Evolutionary conservation across 257 asterid genomes (phyloP).

Genomic region (Sherardia arvensis): DNA sequence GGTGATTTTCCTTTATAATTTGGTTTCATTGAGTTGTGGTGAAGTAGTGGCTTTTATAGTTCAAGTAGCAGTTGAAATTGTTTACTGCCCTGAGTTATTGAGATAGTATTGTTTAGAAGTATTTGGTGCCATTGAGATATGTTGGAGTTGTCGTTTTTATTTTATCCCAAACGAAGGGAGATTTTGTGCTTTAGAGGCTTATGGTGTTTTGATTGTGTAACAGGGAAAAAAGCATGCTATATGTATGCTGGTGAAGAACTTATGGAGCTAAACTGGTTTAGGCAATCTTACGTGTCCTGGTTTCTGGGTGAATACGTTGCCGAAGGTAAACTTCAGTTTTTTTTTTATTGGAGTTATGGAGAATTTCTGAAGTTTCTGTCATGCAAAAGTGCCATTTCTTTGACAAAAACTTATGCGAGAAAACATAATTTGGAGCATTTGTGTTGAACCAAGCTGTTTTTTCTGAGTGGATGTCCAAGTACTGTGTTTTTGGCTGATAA

Average conservation of each 20-base stretch:
- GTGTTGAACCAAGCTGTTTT: neutral
- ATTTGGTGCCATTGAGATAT: neutral
- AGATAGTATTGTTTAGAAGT: neutral
- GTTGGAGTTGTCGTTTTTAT: neutral
- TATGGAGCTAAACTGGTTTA: constrained; percentile 86
- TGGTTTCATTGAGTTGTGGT: no score
- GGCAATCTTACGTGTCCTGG: constrained; percentile 91
- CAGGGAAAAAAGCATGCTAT: constrained; percentile 62
- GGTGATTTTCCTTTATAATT: neutral
- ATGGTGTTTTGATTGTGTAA: constrained; percentile 3
- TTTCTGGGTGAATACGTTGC: constrained; percentile 87
- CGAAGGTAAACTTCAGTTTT: constrained; percentile 50
- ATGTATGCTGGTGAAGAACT: constrained; percentile 40
- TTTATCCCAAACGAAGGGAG: neutral
- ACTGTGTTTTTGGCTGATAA: neutral
- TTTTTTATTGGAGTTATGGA: neutral
- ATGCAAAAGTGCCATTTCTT: no score
- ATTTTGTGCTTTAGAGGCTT: neutral
- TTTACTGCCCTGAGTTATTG: no score
- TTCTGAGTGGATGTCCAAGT: neutral
- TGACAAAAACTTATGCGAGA: no score
- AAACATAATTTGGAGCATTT: neutral
- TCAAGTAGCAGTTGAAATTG: no score
- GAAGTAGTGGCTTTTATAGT: no score
- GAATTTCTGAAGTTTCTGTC: neutral